A percentile compares a stretch with the other conserved stretches of the same genome.
phyloP scores from a whole-genome alignment of 2,329 filamentous ascomycete genomes.

The Xylariaceae sp. region DNA sequence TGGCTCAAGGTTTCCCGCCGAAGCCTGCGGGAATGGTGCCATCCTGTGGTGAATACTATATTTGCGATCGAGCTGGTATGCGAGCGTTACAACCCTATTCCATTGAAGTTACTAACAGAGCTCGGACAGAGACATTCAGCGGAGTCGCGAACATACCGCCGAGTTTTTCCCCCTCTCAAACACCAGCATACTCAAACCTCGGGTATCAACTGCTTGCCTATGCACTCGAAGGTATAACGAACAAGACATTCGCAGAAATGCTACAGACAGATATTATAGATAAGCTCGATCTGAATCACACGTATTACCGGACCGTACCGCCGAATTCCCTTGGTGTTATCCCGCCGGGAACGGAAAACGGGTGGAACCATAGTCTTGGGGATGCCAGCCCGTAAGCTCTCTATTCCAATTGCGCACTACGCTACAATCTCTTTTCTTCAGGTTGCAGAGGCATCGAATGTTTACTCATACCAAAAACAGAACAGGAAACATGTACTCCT shows the following conservation, averaged over 20 bases:
- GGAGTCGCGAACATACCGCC: slow-evolving; percentile 25
- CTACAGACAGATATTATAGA: slow-evolving; percentile 22
- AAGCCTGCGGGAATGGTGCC: slow-evolving; percentile 20
- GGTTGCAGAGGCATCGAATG: no score
- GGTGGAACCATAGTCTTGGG: slow-evolving; percentile 37
- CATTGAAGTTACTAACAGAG: neutral
- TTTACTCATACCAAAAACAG: slow-evolving; percentile 18
- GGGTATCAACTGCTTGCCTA: slow-evolving; percentile 29
- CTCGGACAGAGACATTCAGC: slow-evolving; percentile 21
- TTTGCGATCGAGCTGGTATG: slow-evolving; percentile 24
- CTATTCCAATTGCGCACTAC: no score
- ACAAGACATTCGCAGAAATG: slow-evolving; percentile 23
- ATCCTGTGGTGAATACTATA: slow-evolving; percentile 22
- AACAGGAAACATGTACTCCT: slow-evolving; percentile 45
- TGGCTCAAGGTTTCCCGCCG: slow-evolving; percentile 25
- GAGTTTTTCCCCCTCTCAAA: slow-evolving; percentile 25
- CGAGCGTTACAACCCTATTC: neutral
- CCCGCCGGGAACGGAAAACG: slow-evolving; percentile 15
- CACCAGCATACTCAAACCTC: slow-evolving; percentile 28
- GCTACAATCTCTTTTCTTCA: no score
- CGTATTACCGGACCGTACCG: slow-evolving; percentile 24
- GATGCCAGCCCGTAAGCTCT: slow-evolving; percentile 39
- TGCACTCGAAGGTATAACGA: slow-evolving; percentile 28
- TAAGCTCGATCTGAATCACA: slow-evolving; percentile 20
- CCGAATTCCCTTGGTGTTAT: slow-evolving; percentile 22